These are phyloP conservation scores for Sordariomycetes sp. DNA, from an alignment of 2,329 filamentous ascomycete genomes.

Conservation along the genomic window DNA sequence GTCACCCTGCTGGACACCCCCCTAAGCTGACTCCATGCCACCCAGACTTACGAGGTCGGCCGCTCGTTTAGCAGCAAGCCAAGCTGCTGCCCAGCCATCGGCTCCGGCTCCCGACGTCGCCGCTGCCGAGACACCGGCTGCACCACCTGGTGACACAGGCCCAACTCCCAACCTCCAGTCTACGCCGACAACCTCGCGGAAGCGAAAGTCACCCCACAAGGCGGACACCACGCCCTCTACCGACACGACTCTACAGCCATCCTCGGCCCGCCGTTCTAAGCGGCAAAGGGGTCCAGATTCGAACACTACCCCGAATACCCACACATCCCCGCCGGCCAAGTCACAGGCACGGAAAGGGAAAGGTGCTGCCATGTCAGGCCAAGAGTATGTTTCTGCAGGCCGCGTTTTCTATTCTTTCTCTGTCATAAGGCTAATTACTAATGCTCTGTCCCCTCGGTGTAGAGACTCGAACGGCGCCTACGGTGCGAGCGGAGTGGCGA, in stretches of 20 bases:
- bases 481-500: neutral
- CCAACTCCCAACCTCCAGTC: slow-evolving; percentile 19
- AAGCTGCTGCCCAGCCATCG: slow-evolving; percentile 28
- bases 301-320: neutral
- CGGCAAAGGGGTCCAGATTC: slow-evolving; percentile 10
- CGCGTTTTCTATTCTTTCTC: neutral
- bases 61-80: slow-evolving; percentile 72
- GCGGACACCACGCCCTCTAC: slow-evolving; percentile 32
- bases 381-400: slow-evolving; percentile 37
- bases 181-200: slow-evolving; percentile 42
- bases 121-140: slow-evolving; percentile 23
- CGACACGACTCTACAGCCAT: slow-evolving; percentile 15
- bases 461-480: neutral
- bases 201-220: slow-evolving; percentile 56
- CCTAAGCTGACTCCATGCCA: slow-evolving; percentile 58
- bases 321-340: slow-evolving; percentile 2
- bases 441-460: neutral
- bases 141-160: slow-evolving; percentile 24
- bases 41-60: slow-evolving; percentile 92
- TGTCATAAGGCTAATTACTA: neutral
- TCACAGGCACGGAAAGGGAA: slow-evolving; percentile 19
- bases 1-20: neutral
- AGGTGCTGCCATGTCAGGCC: slow-evolving; percentile 56
- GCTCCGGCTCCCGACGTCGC: slow-evolving; percentile 23
- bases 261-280: slow-evolving; percentile 12